Evolutionary conservation across 306 rosid species (phyloP).

Genomic region (Casuarina glauca): DNA sequence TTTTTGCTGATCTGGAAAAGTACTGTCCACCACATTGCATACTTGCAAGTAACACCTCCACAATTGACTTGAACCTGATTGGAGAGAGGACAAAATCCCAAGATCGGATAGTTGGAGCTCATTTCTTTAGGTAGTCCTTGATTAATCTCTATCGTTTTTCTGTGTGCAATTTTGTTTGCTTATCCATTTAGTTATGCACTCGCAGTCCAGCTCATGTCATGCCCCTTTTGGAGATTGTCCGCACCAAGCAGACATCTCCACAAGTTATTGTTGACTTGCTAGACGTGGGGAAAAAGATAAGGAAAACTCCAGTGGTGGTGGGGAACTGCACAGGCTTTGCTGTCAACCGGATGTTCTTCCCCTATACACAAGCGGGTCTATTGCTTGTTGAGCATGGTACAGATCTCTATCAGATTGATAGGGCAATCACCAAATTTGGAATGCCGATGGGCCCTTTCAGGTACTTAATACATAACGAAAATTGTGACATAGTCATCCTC

Average conservation of each 20-base stretch:
- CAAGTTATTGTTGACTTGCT: constrained; percentile 86
- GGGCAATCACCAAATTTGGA: constrained; percentile 62
- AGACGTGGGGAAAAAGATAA: constrained; percentile 78
- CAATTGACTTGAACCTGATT: constrained; percentile 90
- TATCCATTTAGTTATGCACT: constrained; percentile 31
- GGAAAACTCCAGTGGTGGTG: constrained; percentile 93
- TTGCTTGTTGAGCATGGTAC: constrained; percentile 84
- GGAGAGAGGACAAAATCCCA: constrained; percentile 80
- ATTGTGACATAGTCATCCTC: not conserved
- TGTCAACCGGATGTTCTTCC: constrained; percentile 91
- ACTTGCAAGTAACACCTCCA: constrained; percentile 94
- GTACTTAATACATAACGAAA: constrained; percentile 36
- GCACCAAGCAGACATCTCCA: constrained; percentile 76
- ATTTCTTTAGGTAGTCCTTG: constrained; percentile 79
- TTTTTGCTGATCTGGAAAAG: constrained; percentile 89
- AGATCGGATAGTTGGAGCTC: constrained; percentile 88
- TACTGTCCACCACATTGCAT: constrained; percentile 87
- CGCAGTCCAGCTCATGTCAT: constrained; percentile 93
- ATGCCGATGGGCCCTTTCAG: constrained; percentile 99
- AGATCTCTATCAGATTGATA: constrained; percentile 81
- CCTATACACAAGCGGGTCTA: constrained; percentile 78
- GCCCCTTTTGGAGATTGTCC: constrained; percentile 96
- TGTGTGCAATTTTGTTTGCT: constrained; percentile 2
- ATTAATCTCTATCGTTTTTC: not conserved
- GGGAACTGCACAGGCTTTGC: constrained; percentile 99